Conservation (phyloP, 208 protist genomes). For the Acanthamoeba royreba region DNA sequence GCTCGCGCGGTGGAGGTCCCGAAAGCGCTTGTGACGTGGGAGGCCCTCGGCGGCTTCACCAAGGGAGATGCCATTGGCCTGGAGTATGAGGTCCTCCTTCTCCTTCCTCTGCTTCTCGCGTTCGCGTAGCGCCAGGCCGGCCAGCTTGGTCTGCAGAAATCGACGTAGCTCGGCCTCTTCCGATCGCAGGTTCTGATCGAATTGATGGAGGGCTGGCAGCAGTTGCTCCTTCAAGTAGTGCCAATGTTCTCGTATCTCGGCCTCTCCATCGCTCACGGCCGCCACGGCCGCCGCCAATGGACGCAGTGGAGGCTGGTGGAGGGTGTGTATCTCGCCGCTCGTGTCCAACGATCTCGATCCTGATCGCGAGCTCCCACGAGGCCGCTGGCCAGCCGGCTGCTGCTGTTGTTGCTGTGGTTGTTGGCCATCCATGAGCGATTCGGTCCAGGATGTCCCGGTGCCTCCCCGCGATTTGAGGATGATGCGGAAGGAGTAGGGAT, state of each 20-base stretch:
- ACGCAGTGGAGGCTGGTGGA: no score
- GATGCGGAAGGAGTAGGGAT: conserved; percentile 10
- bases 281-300: neutral
- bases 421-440: no score
- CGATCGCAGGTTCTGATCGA: neutral
- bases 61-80: neutral
- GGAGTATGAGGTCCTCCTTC: neutral
- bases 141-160: neutral
- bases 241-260: neutral
- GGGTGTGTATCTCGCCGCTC: neutral
- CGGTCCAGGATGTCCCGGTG: neutral
- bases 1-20: neutral
- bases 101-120: neutral
- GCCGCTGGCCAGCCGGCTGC: no score
- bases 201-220: neutral
- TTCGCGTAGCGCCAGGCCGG: neutral
- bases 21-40: neutral
- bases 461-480: neutral
- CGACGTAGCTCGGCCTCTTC: neutral
- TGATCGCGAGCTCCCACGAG: no score
- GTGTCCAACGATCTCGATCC: neutral
- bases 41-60: neutral
- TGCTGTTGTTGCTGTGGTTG: no score
- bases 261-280: neutral
- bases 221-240: neutral